Evolutionary conservation across 2,329 filamentous ascomycete genomes (phyloP).

Genomic region (Fusarium sp.): DNA sequence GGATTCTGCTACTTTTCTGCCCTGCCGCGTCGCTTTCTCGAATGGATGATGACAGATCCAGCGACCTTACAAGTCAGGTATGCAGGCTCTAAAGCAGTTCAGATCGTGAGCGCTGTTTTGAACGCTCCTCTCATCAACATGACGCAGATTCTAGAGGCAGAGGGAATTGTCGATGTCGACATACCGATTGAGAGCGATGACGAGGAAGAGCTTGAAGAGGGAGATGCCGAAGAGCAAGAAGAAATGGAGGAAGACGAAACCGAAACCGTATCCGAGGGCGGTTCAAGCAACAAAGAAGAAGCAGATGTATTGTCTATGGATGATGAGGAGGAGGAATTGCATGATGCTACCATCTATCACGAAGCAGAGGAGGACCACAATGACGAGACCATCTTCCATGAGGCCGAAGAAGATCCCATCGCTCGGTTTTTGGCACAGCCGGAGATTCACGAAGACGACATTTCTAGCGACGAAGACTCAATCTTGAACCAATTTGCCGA

Average conservation of each 20-base stretch:
- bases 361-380: neutral
- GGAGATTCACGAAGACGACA: constrained; percentile 19
- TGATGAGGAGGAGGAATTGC: neutral
- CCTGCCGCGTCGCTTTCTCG: constrained; percentile 49
- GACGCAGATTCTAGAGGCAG: constrained; percentile 35
- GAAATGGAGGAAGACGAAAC: neutral
- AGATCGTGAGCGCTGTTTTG: constrained; percentile 30
- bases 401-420: constrained; percentile 5
- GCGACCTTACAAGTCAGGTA: constrained; percentile 15
- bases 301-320: neutral
- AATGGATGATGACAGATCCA: constrained; percentile 56
- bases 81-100: constrained; percentile 10
- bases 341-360: neutral
- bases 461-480: constrained; percentile 6
- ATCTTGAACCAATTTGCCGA: constrained; percentile 6
- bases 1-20: constrained; percentile 48
- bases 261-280: neutral
- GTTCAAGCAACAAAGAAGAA: neutral
- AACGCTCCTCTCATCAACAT: constrained; percentile 40
- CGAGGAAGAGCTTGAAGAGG: neutral
- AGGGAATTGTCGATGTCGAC: constrained; percentile 38
- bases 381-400: neutral
- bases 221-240: neutral
- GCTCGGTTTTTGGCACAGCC: constrained; percentile 3
- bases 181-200: constrained; percentile 7